Evolutionary conservation across 164 flowering plant species (phyloP).

Genomic region (Buxus sempervirens): DNA sequence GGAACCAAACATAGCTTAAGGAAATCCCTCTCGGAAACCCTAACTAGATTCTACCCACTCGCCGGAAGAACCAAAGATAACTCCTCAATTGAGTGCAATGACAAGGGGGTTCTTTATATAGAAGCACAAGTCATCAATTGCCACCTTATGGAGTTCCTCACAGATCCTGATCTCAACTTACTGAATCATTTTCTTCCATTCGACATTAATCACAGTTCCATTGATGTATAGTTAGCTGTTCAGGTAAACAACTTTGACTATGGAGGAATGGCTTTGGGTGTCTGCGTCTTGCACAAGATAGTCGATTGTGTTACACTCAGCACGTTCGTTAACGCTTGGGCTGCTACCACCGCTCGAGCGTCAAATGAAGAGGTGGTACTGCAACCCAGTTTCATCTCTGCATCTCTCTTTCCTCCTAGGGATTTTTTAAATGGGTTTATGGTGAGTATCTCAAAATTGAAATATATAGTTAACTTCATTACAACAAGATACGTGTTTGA

Average conservation of each 20-base stretch:
- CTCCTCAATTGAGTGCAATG: slow-evolving; percentile 1
- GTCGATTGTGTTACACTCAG: slow-evolving; percentile 14
- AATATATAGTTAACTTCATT: too few relatives aligned
- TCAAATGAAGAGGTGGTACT: not conserved
- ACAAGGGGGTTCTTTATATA: slow-evolving; percentile 4
- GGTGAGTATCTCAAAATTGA: too few relatives aligned
- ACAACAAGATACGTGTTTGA: too few relatives aligned
- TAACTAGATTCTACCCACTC: slow-evolving; percentile 6
- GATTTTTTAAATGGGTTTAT: too few relatives aligned
- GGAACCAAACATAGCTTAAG: too few relatives aligned
- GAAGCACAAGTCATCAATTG: not conserved
- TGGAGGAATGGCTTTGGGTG: slow-evolving; percentile 20
- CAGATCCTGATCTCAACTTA: not conserved
- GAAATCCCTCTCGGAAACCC: slow-evolving; percentile 5
- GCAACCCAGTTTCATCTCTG: not conserved
- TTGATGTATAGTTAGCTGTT: slow-evolving; percentile 1
- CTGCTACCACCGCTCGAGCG: slow-evolving; percentile 6
- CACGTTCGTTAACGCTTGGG: slow-evolving; percentile 27
- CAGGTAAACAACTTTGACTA: too few relatives aligned
- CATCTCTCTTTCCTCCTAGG: too few relatives aligned
- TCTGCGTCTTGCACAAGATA: slow-evolving; percentile 25
- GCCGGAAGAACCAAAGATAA: slow-evolving; percentile 8
- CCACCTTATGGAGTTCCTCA: not conserved
- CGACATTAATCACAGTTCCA: not conserved
- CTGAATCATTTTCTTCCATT: not conserved